phyloP scores from a whole-genome alignment of 2,329 filamentous ascomycete genomes.

The Monilinia vaccinii-corymbosi region DNA sequence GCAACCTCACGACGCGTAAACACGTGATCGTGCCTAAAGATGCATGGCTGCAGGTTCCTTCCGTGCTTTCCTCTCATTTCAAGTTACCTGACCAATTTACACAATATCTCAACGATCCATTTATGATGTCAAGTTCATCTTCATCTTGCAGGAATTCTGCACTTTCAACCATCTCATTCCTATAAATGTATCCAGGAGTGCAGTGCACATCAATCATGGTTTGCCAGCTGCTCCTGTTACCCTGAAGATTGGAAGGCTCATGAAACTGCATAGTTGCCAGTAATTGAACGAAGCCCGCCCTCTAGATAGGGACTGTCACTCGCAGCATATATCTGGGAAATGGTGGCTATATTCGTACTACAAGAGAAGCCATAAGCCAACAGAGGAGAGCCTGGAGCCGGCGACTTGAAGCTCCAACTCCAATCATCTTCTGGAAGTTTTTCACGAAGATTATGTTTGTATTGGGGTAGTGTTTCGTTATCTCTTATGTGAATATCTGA shows the following conservation, averaged over 20 bases:
- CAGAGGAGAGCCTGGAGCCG: background rate
- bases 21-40: background rate
- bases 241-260: background rate
- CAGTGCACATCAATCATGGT: background rate
- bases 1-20: background rate
- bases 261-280: background rate
- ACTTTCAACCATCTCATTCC: background rate
- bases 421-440: background rate
- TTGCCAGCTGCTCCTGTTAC: background rate
- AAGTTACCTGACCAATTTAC: background rate
- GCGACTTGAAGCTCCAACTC: background rate
- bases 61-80: background rate
- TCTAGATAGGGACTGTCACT: background rate
- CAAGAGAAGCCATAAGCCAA: background rate
- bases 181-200: background rate
- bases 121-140: too few species aligned
- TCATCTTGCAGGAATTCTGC: background rate
- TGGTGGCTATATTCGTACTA: background rate
- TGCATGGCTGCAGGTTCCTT: background rate
- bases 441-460: background rate
- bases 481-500: background rate
- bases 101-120: too few species aligned
- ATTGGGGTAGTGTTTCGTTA: background rate
- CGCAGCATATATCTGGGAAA: background rate
- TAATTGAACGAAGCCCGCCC: background rate